Conservation (phyloP, 441 rosid species). For the Breynia disticha region DNA sequence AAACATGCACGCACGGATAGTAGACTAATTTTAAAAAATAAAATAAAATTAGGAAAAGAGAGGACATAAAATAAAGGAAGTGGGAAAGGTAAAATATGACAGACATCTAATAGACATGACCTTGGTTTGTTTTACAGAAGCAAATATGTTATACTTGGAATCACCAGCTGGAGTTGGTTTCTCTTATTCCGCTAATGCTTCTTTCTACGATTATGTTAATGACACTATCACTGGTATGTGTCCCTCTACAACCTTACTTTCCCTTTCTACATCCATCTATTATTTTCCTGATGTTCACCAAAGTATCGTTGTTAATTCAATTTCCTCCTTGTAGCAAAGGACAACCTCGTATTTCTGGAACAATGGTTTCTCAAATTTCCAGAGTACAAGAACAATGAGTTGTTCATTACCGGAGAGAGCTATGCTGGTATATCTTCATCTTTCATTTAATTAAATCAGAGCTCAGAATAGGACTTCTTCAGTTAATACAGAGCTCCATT, state of each 20-base stretch:
- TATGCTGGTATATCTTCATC: slow-evolving; percentile 26
- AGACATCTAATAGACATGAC: too few relatives aligned
- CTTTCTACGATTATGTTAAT: slow-evolving; percentile 19
- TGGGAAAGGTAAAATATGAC: too few relatives aligned
- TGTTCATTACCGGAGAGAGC: slow-evolving; percentile 41
- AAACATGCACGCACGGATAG: too few relatives aligned
- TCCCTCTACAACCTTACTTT: background rate
- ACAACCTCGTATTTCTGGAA: slow-evolving; percentile 33
- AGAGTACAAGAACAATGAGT: slow-evolving; percentile 27
- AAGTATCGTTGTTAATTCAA: background rate
- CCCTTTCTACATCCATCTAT: background rate
- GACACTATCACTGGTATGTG: slow-evolving; percentile 30
- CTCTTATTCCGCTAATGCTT: slow-evolving; percentile 32
- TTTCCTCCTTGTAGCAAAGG: slow-evolving; percentile 18
- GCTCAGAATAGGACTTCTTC: background rate
- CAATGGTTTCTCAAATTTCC: slow-evolving; percentile 33
- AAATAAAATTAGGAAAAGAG: too few relatives aligned
- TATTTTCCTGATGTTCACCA: background rate
- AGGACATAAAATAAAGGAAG: too few relatives aligned
- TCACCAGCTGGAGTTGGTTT: slow-evolving; percentile 57
- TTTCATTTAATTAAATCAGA: background rate
- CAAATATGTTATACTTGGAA: slow-evolving; percentile 44
- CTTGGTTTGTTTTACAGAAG: slow-evolving; percentile 17
- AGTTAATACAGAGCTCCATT: too few relatives aligned
- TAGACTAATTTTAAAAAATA: too few relatives aligned